Evolutionary conservation across 768 basidiomycete genomes (phyloP), one percentile per base, ranked within the genome.

Genomic region (Boletus reticulatus): DNA sequence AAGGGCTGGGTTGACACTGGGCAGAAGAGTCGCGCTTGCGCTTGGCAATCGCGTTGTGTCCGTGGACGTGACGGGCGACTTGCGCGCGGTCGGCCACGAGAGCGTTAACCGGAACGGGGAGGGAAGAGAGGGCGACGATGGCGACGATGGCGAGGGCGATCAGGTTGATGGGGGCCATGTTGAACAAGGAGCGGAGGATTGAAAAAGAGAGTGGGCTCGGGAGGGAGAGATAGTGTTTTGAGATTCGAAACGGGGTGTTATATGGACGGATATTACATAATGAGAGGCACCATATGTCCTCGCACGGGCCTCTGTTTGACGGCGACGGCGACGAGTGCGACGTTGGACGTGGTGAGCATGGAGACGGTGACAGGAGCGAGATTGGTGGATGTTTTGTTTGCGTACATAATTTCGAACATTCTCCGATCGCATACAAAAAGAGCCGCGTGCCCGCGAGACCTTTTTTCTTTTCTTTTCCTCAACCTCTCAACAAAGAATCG

Each of bases 401-500:
- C 68, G 66, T 71, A 57, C 55, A 59, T 68, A 68, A 68, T 60
- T 29, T 29, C 2, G 29, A 45, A 24, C 27, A 31, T 50, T 34
- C 22, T 17, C 36, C 13, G 13, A 37, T 37, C 44, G 29, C 29
- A 62, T 67, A 69, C 72, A 76, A 76, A 76, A 76, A 75, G 72
- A 65, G 67, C 64, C 54, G 58, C 61, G 64, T 63, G 59, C 59
- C 45, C 52, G 52, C 56, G 50, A 16, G 50, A 57, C 61, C 58
- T 63, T 68, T 37, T 14, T 37, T 37, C 36, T 22, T 38, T 12
- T 32, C 32, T 36, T 36, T 36, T 36, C 14, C 12, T 60, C 73
- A 29, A 29, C 88, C 85, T 80, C 75, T 14, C 34, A 37, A 37
- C 13, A 88, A 88, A 84, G 81, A 84, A 87, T 84, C 85, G 88